Evolutionary conservation across 108 stramenopile genomes (phyloP).

Genomic region (Stephanodiscus minutulus): DNA sequence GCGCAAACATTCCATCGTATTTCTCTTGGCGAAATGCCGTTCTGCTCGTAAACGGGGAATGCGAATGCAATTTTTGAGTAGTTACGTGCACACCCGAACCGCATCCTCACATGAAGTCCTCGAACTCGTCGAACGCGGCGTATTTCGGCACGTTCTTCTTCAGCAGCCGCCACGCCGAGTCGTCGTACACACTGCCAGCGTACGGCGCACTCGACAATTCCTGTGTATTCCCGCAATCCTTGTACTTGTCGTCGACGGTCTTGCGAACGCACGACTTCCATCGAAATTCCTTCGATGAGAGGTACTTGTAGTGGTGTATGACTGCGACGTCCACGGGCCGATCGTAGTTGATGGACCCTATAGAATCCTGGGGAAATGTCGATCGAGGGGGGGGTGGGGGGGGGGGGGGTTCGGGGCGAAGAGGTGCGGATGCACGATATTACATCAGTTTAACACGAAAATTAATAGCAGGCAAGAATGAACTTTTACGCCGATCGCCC

Average conservation of each 20-base stretch:
- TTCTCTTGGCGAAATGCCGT: too few species aligned
- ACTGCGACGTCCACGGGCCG: slow-evolving; percentile 50
- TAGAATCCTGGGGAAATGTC: slow-evolving; percentile 10
- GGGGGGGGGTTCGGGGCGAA: background rate
- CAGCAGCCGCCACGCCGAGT: slow-evolving; percentile 41
- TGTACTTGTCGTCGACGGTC: slow-evolving; percentile 7
- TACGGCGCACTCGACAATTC: background rate
- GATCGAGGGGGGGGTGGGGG: background rate
- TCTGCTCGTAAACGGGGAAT: too few species aligned
- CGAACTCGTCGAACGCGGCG: slow-evolving; percentile 34
- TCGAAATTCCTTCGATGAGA: slow-evolving; percentile 36
- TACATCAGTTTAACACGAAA: background rate
- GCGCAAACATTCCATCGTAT: too few species aligned
- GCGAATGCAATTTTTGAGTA: too few species aligned
- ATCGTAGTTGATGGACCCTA: slow-evolving; percentile 31
- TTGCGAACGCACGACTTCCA: slow-evolving; percentile 37
- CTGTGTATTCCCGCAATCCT: slow-evolving; percentile 7
- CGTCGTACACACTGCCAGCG: slow-evolving; percentile 31
- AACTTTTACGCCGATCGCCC: too few species aligned
- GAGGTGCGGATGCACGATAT: background rate
- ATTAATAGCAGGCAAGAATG: background rate
- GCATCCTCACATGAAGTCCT: background rate
- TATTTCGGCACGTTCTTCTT: slow-evolving; percentile 49
- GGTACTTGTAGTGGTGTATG: slow-evolving; percentile 46
- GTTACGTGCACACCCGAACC: too few species aligned